Evolutionary conservation across 192 early-diverging fungal species (phyloP).

Genomic region (Backusella parvicylindrica): DNA sequence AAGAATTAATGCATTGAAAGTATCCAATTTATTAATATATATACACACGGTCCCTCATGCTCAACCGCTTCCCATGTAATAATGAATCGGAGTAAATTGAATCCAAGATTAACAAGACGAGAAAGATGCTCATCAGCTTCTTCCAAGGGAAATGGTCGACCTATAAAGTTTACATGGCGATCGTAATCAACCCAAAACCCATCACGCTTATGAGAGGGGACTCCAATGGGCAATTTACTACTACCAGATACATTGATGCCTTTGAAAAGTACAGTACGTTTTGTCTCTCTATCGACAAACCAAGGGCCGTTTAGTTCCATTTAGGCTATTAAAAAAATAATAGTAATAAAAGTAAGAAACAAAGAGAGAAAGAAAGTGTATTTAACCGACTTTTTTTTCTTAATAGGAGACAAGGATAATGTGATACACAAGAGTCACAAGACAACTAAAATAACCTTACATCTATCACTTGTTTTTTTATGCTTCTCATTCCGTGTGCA

Average conservation of each 20-base stretch:
- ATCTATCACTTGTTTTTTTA: neutral
- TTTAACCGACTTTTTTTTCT: neutral
- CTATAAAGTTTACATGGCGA: conserved; percentile 62
- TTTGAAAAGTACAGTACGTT: conserved; percentile 46
- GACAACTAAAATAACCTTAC: neutral
- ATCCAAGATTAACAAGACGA: conserved; percentile 64
- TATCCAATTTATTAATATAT: neutral
- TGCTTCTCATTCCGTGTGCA: neutral
- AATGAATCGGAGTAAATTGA: conserved; percentile 69
- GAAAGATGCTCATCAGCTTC: conserved; percentile 71
- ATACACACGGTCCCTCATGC: conserved; percentile 56
- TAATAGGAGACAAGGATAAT: neutral
- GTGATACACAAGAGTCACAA: neutral
- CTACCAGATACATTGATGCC: conserved; percentile 55
- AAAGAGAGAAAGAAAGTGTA: neutral
- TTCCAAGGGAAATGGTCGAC: conserved; percentile 64
- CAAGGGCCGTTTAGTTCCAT: conserved; percentile 35
- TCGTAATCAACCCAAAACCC: conserved; percentile 49
- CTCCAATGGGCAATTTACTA: conserved; percentile 46
- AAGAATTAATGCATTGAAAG: neutral
- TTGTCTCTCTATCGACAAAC: conserved; percentile 47
- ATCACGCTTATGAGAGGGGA: conserved; percentile 40
- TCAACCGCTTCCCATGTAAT: conserved; percentile 78
- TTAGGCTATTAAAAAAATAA: neutral
- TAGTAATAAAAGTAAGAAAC: neutral